phyloP scores from a whole-genome alignment of 1,284 basidiomycete genomes.

The Cryptococcus depauperatus region DNA sequence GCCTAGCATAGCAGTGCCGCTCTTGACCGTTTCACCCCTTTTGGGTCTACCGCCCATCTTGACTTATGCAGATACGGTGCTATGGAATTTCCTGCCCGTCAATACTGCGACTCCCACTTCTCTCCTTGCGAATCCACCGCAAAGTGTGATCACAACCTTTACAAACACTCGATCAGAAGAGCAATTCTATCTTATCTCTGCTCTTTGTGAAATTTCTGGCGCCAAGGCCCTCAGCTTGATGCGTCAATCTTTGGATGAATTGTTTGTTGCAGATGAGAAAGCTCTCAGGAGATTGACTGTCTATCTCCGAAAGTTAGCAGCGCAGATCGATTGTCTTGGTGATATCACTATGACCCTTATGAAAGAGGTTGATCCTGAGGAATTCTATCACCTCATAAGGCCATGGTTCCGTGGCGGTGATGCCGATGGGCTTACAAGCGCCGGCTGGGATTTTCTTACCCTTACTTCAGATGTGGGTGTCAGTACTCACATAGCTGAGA shows the following conservation, averaged over 20 bases:
- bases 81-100: constrained; percentile 70
- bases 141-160: constrained; percentile 57
- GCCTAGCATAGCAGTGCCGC: constrained; percentile 51
- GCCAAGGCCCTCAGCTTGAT: constrained; percentile 78
- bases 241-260: constrained; percentile 81
- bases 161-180: constrained; percentile 76
- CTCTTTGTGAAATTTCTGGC: constrained; percentile 85
- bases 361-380: constrained; percentile 64
- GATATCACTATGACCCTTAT: constrained; percentile 59
- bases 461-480: constrained; percentile 51
- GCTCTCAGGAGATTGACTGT: constrained; percentile 63
- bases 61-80: constrained; percentile 86
- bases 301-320: constrained; percentile 61
- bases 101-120: constrained; percentile 51
- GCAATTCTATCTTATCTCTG: constrained; percentile 81
- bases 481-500: constrained; percentile 15
- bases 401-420: constrained; percentile 90
- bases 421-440: constrained; percentile 53
- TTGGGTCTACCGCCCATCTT: constrained; percentile 82
- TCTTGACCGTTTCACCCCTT: constrained; percentile 63
- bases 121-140: constrained; percentile 50
- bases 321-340: constrained; percentile 60
- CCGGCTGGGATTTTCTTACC: constrained; percentile 76
- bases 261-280: constrained; percentile 75
- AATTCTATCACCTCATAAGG: constrained; percentile 76